These are phyloP conservation scores for Aureoboletus auriporus DNA, from an alignment of 768 basidiomycete genomes.

Conservation along the genomic window DNA sequence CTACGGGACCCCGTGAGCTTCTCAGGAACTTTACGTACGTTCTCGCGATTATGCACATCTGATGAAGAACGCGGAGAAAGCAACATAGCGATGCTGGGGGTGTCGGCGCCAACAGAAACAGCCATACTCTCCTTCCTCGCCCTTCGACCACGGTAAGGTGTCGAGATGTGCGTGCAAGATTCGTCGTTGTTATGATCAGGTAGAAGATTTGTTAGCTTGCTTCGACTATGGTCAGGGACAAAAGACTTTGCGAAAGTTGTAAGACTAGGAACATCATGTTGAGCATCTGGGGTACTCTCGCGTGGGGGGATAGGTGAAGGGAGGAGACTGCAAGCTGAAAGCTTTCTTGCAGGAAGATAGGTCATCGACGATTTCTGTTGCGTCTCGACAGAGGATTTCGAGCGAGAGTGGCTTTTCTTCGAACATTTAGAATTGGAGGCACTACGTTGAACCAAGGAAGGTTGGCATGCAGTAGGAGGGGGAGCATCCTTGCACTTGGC, in stretches of 20 bases:
- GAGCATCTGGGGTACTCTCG: neutral
- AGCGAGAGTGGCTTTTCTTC: constrained; percentile 14
- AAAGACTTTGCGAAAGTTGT: constrained; percentile 10
- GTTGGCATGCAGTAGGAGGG: neutral
- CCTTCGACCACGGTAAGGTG: constrained; percentile 17
- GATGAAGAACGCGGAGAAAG: constrained; percentile 24
- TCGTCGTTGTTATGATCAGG: neutral
- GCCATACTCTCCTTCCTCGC: constrained; percentile 9
- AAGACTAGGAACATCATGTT: constrained; percentile 5
- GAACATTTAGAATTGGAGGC: neutral
- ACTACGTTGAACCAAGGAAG: constrained; percentile 1
- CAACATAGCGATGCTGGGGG: constrained; percentile 18
- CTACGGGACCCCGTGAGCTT: constrained; percentile 6
- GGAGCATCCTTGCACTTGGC: neutral
- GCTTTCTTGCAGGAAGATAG: constrained; percentile 8
- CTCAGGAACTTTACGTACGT: neutral
- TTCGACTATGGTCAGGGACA: constrained; percentile 1
- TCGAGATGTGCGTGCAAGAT: neutral
- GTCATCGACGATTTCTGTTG: neutral
- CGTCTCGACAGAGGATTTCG: constrained; percentile 12
- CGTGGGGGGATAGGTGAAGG: constrained; percentile 15
- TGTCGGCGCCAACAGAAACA: constrained; percentile 1
- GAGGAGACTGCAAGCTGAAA: constrained; percentile 12
- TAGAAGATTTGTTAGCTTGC: neutral
- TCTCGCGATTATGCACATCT: neutral